Conservation (phyloP, 2,329 filamentous ascomycete genomes). For the Sphaerulina musiva region DNA sequence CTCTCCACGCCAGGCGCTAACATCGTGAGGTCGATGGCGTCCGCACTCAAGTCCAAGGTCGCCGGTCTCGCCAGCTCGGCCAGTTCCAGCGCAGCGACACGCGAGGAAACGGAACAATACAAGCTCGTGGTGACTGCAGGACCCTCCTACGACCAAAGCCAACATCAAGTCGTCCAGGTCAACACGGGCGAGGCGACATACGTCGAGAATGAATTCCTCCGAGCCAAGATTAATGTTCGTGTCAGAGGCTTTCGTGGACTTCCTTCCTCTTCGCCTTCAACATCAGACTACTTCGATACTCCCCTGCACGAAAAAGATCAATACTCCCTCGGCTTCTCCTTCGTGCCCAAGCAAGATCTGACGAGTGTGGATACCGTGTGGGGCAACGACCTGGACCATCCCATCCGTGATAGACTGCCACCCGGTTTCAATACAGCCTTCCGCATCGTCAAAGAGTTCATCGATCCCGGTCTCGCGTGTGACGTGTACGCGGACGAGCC, state of each 20-base stretch:
- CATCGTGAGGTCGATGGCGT: conserved; percentile 18
- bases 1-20: background rate
- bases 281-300: conserved; percentile 68
- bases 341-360: conserved; percentile 62
- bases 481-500: conserved; percentile 83
- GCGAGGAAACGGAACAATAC: conserved; percentile 53
- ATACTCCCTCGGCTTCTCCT: conserved; percentile 75
- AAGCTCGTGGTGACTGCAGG: conserved; percentile 76
- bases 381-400: conserved; percentile 89
- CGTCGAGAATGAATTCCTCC: conserved; percentile 59
- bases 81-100: conserved; percentile 18
- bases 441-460: conserved; percentile 77
- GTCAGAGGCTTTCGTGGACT: conserved; percentile 61
- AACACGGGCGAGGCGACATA: conserved; percentile 56
- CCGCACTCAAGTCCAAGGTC: conserved; percentile 20
- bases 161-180: conserved; percentile 65
- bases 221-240: conserved; percentile 67
- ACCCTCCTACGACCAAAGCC: conserved; percentile 61
- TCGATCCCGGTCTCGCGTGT: conserved; percentile 83
- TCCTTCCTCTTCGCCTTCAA: conserved; percentile 56
- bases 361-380: conserved; percentile 70
- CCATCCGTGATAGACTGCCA: conserved; percentile 76
- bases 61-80: conserved; percentile 15
- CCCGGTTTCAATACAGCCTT: conserved; percentile 81
- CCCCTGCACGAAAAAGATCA: conserved; percentile 67